Conservation (phyloP, 768 basidiomycete species). For the Mrakia blollopis region DNA sequence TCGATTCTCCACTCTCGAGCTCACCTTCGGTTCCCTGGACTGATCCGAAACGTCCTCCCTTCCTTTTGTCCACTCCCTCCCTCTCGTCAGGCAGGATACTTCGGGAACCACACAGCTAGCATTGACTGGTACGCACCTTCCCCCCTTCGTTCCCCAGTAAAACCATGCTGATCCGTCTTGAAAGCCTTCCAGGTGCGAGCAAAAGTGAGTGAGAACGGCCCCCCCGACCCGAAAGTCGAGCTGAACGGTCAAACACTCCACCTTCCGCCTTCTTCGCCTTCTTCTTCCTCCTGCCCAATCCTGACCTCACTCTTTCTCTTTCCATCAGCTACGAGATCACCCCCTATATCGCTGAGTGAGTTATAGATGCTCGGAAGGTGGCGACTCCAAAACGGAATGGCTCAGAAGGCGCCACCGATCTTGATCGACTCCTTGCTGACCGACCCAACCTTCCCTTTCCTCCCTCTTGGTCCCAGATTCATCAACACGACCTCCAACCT, state of each 20-base stretch:
- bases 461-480: conserved; percentile 7
- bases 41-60: neutral
- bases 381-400: neutral
- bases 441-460: neutral
- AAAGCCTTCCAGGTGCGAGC: neutral
- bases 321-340: neutral
- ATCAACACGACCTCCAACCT: conserved; percentile 26
- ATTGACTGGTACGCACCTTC: neutral
- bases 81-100: too few relatives aligned
- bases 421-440: neutral
- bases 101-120: neutral
- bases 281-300: neutral
- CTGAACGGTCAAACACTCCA: neutral
- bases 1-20: neutral
- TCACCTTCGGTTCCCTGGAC: neutral
- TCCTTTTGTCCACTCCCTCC: neutral
- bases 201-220: neutral
- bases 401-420: neutral
- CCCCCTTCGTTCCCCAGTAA: too few relatives aligned
- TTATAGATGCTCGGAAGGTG: neutral
- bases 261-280: too few relatives aligned
- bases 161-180: neutral
- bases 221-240: too few relatives aligned
- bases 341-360: conserved; percentile 22
- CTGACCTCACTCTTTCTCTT: neutral